Percentiles rank a stretch among this genome's conserved stretches.
Conservation (phyloP, 495 filamentous ascomycete species). For the Neurospora terricola region DNA sequence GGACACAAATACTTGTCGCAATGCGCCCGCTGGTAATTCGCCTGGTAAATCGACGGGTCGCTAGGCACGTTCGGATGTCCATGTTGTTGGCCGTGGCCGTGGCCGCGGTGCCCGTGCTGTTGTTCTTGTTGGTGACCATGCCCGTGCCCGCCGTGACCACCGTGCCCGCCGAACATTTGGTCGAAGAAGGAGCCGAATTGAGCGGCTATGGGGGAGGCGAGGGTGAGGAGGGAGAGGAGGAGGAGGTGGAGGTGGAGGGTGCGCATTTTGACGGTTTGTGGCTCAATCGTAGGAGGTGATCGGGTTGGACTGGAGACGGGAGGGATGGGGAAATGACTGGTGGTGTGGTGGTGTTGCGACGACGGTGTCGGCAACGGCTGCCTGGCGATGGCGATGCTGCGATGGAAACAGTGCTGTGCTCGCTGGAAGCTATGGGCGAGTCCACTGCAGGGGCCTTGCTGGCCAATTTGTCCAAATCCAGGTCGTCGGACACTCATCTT, state of each 20-base stretch:
- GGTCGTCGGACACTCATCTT: too few relatives aligned
- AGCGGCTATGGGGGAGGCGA: constrained; percentile 25
- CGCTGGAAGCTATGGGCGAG: neutral
- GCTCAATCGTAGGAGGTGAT: neutral
- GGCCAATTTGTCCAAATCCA: constrained; percentile 10
- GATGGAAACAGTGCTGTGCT: neutral
- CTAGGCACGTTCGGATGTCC: constrained; percentile 66
- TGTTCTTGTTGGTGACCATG: constrained; percentile 26
- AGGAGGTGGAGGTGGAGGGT: constrained; percentile 3
- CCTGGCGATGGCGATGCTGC: neutral
- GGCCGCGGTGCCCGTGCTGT: constrained; percentile 5
- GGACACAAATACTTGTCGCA: constrained; percentile 92
- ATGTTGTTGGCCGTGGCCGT: constrained; percentile 54
- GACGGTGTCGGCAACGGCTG: neutral
- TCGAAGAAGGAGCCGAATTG: constrained; percentile 83
- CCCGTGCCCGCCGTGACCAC: neutral
- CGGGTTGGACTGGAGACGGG: neutral
- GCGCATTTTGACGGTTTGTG: constrained; percentile 18
- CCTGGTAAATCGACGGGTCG: constrained; percentile 67
- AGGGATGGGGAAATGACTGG: neutral
- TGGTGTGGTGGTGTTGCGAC: neutral
- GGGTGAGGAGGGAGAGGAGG: constrained; percentile 20
- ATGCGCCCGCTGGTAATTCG: constrained; percentile 55
- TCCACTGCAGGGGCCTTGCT: constrained; percentile 7
- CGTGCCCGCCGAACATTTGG: constrained; percentile 57